Conservation (phyloP, 1,284 basidiomycete species). For the Cutaneotrichosporon sp. region DNA sequence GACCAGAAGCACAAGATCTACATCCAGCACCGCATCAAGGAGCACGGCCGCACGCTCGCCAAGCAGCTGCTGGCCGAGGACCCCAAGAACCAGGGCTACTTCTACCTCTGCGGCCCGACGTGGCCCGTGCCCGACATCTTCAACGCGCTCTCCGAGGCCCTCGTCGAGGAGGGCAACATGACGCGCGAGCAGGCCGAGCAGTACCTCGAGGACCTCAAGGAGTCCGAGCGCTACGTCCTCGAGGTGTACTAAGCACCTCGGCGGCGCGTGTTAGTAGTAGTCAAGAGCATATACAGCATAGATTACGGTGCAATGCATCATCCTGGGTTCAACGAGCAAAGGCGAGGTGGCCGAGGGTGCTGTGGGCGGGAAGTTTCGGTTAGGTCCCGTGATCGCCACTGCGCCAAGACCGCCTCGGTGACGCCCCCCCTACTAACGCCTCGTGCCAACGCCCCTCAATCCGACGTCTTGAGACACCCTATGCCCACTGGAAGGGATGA, state of each 20-base stretch:
- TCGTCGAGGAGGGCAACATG: conserved; percentile 71
- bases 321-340: background rate
- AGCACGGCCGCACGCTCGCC: conserved; percentile 77
- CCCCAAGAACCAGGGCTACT: conserved; percentile 65
- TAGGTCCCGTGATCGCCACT: no score
- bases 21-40: conserved; percentile 97
- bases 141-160: conserved; percentile 80
- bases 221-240: conserved; percentile 94
- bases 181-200: conserved; percentile 70
- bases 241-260: conserved; percentile 64
- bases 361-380: no score
- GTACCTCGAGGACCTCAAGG: conserved; percentile 88
- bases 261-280: background rate
- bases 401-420: no score
- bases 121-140: conserved; percentile 99
- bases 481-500: no score
- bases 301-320: background rate
- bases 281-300: background rate
- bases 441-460: no score
- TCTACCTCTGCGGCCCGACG: conserved; percentile 96
- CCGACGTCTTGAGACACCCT: no score
- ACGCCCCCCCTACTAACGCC: no score
- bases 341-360: background rate
- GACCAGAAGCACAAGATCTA: conserved; percentile 91
- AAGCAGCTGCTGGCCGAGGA: conserved; percentile 62